Evolutionary conservation across 2,329 filamentous ascomycete genomes (phyloP).

Genomic region (Apiospora marii): DNA sequence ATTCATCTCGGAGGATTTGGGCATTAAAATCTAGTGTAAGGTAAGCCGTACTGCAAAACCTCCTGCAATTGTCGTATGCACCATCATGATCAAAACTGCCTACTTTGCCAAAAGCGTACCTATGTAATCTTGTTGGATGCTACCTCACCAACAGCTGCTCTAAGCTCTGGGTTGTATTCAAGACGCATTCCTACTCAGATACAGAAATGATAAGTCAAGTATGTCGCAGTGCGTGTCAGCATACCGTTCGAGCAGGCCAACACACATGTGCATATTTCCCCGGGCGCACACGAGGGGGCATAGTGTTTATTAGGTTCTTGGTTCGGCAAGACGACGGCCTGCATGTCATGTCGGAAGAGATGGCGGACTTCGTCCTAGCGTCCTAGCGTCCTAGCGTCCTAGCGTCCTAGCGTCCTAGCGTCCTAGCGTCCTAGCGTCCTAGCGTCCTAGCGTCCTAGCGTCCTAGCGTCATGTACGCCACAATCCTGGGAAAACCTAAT

Average conservation of each 20-base stretch:
- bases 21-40: background rate
- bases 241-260: background rate
- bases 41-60: background rate
- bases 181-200: background rate
- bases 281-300: background rate
- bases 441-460: too few relatives aligned
- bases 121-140: background rate
- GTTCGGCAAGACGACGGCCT: background rate
- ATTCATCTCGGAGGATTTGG: background rate
- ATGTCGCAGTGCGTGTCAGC: conserved; percentile 4
- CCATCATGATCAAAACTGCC: background rate
- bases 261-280: conserved; percentile 17
- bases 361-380: background rate
- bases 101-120: background rate
- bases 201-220: background rate
- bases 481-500: background rate
- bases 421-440: background rate
- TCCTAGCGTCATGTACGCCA: conserved; percentile 17
- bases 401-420: background rate
- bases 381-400: background rate
- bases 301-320: background rate
- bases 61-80: background rate
- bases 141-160: conserved; percentile 4
- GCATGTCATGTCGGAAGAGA: background rate
- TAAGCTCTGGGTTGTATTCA: background rate